These are phyloP conservation scores for Leishmania arabica DNA, from an alignment of 208 protist species.

Conservation along the genomic window DNA sequence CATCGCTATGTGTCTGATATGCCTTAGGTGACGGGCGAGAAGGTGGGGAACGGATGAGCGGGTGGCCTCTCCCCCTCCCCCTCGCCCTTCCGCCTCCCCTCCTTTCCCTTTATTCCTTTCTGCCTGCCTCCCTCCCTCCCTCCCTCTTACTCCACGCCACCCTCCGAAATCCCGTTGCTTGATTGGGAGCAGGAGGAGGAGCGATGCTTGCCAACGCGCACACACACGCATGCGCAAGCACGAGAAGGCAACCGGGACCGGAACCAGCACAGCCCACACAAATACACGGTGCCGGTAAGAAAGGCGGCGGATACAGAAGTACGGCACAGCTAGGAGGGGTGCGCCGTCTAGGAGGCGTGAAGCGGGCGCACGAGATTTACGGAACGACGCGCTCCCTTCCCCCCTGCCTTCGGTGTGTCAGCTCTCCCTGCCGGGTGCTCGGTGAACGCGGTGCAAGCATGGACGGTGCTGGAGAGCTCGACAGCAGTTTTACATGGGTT, in stretches of 20 bases:
- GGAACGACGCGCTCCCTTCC: background rate
- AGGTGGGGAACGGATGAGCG: background rate
- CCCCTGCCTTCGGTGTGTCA: background rate
- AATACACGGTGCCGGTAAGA: background rate
- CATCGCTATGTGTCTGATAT: background rate
- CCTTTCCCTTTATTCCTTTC: background rate
- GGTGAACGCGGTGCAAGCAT: background rate
- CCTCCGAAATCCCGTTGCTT: background rate
- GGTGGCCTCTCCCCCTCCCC: too few relatives aligned
- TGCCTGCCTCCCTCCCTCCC: background rate
- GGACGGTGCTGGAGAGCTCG: background rate
- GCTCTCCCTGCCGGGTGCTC: background rate
- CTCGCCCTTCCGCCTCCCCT: too few relatives aligned
- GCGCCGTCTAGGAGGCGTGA: background rate
- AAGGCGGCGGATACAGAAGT: background rate
- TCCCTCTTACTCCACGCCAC: background rate
- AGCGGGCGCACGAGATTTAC: background rate
- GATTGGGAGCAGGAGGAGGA: background rate
- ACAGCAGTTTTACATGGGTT: background rate
- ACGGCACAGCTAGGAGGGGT: background rate
- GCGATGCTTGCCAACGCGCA: background rate
- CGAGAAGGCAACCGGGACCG: background rate
- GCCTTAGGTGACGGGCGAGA: background rate
- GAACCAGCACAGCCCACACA: background rate
- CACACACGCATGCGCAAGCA: background rate